These are phyloP conservation scores for Yamadazyma sp. DNA, from an alignment of 1,139 yeast species.

Conservation along the genomic window DNA sequence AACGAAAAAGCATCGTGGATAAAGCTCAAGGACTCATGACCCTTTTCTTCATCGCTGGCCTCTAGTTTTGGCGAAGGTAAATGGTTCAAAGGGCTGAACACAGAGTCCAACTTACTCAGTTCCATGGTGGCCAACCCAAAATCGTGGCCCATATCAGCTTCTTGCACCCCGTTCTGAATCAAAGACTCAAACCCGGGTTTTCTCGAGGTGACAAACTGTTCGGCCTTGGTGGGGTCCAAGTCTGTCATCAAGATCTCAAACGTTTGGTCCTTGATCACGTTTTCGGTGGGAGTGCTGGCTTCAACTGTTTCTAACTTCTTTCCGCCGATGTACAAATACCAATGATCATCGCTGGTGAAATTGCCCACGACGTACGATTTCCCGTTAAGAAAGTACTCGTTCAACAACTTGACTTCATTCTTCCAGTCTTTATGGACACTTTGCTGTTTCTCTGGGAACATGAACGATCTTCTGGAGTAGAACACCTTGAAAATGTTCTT, in stretches of 20 bases:
- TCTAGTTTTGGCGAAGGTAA: conserved; percentile 38
- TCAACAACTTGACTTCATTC: conserved; percentile 70
- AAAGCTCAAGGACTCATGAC: conserved; percentile 24
- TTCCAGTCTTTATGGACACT: conserved; percentile 86
- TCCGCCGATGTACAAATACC: conserved; percentile 83
- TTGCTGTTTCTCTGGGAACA: conserved; percentile 87
- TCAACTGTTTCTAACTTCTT: conserved; percentile 12
- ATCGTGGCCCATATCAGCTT: conserved; percentile 76
- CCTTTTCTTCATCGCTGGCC: conserved; percentile 28
- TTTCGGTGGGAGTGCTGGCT: background rate
- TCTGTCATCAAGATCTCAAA: conserved; percentile 93
- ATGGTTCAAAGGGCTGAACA: conserved; percentile 42
- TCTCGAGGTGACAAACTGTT: conserved; percentile 60
- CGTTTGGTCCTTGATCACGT: conserved; percentile 58
- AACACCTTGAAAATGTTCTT: conserved; percentile 64
- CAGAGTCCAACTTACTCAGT: conserved; percentile 56
- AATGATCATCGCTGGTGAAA: conserved; percentile 70
- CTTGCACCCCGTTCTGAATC: conserved; percentile 38
- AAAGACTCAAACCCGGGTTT: conserved; percentile 49
- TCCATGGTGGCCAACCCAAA: conserved; percentile 69
- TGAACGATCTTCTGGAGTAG: conserved; percentile 86
- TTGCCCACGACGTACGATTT: conserved; percentile 82
- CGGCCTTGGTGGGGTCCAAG: conserved; percentile 58
- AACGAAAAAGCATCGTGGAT: conserved; percentile 88
- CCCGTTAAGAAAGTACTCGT: conserved; percentile 61